Base-by-base conservation (phyloP, 345 rosid species). In the Eucalyptus pauciflora region DNA sequence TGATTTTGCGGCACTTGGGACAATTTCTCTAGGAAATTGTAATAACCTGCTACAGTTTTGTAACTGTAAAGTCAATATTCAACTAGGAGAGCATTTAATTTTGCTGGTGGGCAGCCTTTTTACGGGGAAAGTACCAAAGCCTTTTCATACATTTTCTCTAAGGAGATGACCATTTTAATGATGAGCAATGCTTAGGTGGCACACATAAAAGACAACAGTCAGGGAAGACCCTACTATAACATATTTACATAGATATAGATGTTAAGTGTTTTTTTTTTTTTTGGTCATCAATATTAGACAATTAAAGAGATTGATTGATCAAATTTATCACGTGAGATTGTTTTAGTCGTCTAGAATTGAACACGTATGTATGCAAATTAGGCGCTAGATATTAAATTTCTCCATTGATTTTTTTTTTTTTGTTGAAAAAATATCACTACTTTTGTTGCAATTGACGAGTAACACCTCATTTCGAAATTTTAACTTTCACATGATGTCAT, bases 241-340 rank as follows among this genome's bases (percentile, higher is more conserved):
- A 62, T 29, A 29, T 29, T 7, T 62, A 64, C 18, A 7, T n/a
- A 62, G 37, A 3, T 64, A 7, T 7, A n/a, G 37, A 69, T 31
- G 43, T 31, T 31, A 4, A 31, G 20, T 1, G 0, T 15, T 67
- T 67, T 67, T 67, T n/a, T 5, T 20, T 3, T 13, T 27, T 67
- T 64, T n/a, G 2, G 52, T 3, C 43, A 7, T 67, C 10, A 7
- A n/a, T 31, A 2, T 67, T 15, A 67, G 43, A 0, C 22, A 31
- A 67, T 31, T 67, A 31, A 31, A 31, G 79, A n/a, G 79, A 67
- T 64, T 15, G 24, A 16, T 31, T 0, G 79, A 31, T 24, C 22
- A 8, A 5, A 31, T 69, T 7, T 7, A 31, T 31, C 79, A 31
- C 0, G 5, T 31, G 24, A 31, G 0, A 0, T 31, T 31, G 11